Percentiles rank a stretch among this genome's conserved stretches.
Conservation (phyloP, 306 rosid species). For the Cicer arietinum region DNA sequence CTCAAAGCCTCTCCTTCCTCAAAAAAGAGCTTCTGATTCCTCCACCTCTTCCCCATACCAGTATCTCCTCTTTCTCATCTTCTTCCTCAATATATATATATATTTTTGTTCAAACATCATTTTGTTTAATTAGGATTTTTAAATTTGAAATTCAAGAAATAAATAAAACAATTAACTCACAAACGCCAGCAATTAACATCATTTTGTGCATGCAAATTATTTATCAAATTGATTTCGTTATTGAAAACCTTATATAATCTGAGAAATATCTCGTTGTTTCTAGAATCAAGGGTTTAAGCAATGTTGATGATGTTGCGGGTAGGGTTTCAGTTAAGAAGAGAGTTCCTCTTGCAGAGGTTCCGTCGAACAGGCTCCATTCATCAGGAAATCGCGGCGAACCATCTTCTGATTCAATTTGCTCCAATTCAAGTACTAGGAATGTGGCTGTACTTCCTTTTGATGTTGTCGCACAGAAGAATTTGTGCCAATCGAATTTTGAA, state of each 20-base stretch:
- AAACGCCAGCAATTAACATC: no score
- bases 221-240: background rate
- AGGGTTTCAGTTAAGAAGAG: slow-evolving; percentile 50
- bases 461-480: slow-evolving; percentile 40
- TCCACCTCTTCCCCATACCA: slow-evolving; percentile 26
- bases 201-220: background rate
- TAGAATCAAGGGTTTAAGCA: slow-evolving; percentile 50
- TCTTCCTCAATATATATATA: background rate
- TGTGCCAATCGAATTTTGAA: slow-evolving; percentile 41
- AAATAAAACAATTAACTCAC: background rate
- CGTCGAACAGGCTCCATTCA: slow-evolving; percentile 46
- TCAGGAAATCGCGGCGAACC: slow-evolving; percentile 1
- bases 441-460: slow-evolving; percentile 11
- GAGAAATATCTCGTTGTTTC: slow-evolving; percentile 8
- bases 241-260: slow-evolving; percentile 1
- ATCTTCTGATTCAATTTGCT: background rate
- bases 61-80: slow-evolving; percentile 42
- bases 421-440: slow-evolving; percentile 4
- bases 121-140: slow-evolving; percentile 8
- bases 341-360: slow-evolving; percentile 63
- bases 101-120: background rate
- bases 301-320: slow-evolving; percentile 35
- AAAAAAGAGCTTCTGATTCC: slow-evolving; percentile 70
- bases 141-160: background rate
- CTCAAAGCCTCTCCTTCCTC: slow-evolving; percentile 72